phyloP scores from a whole-genome alignment of 1,139 yeast species.

The Scheffersomyces lignicola region DNA sequence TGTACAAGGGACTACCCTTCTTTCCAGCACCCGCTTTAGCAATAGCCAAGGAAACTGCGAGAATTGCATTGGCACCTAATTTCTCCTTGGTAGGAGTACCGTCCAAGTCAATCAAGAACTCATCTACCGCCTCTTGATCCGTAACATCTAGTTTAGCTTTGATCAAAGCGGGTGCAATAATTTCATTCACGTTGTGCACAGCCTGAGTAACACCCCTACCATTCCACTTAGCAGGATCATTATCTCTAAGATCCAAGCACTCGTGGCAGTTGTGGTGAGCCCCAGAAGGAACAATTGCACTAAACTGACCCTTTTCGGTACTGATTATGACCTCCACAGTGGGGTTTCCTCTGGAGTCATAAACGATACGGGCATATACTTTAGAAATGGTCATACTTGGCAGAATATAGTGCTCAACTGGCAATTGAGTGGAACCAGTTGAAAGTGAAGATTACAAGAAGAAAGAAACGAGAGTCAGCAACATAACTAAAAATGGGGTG shows the following conservation, averaged over 20 bases:
- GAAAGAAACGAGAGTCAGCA: no score
- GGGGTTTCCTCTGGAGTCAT: slow-evolving; percentile 98
- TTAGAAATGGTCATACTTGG: slow-evolving; percentile 49
- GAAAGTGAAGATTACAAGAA: no score
- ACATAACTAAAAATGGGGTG: no score
- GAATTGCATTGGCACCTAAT: slow-evolving; percentile 94
- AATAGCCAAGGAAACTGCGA: slow-evolving; percentile 91
- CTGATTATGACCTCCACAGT: slow-evolving; percentile 91
- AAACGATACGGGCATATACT: slow-evolving; percentile 86
- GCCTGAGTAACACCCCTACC: slow-evolving; percentile 96
- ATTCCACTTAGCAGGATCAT: slow-evolving; percentile 88
- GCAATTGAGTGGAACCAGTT: no score
- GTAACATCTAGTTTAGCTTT: slow-evolving; percentile 71
- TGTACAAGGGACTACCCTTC: slow-evolving; percentile 82
- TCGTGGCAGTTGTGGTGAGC: slow-evolving; percentile 95
- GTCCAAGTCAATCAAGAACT: slow-evolving; percentile 73
- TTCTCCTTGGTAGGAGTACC: slow-evolving; percentile 94
- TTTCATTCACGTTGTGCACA: slow-evolving; percentile 83
- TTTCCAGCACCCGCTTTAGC: slow-evolving; percentile 96
- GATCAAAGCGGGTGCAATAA: slow-evolving; percentile 86
- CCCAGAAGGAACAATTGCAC: slow-evolving; percentile 95
- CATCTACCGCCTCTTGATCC: slow-evolving; percentile 79
- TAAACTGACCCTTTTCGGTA: slow-evolving; percentile 84
- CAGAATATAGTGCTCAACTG: no score
- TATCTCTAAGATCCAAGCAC: slow-evolving; percentile 94